Conservation (phyloP, 345 rosid genomes). For the Aquilaria yunnanensis region DNA sequence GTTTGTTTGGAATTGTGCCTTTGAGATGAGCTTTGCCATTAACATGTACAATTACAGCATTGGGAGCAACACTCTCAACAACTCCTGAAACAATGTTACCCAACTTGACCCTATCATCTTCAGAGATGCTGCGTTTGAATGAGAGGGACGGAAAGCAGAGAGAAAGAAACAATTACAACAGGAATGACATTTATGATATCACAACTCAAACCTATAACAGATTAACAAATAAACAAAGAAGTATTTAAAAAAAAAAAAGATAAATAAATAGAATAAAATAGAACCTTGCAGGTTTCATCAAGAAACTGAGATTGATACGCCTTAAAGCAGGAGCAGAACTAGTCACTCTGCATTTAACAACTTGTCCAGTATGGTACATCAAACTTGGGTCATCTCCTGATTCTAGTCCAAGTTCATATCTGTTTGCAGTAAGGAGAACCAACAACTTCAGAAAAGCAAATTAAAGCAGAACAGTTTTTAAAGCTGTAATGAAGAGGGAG, state of each 20-base stretch:
- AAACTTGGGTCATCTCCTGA: slow-evolving; percentile 63
- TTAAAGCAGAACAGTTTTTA: not conserved
- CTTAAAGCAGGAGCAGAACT: slow-evolving; percentile 56
- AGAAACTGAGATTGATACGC: slow-evolving; percentile 80
- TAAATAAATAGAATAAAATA: slow-evolving; percentile 8
- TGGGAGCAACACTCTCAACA: slow-evolving; percentile 60
- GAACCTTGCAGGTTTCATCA: slow-evolving; percentile 73
- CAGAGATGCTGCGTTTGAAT: slow-evolving; percentile 50
- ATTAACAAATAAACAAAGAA: too few species aligned
- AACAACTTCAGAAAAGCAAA: slow-evolving; percentile 16
- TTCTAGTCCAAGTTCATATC: slow-evolving; percentile 87
- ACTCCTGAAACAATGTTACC: slow-evolving; percentile 79
- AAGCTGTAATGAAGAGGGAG: not conserved
- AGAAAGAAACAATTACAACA: slow-evolving; percentile 1
- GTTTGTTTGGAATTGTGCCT: slow-evolving; percentile 76
- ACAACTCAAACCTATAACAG: slow-evolving; percentile 2
- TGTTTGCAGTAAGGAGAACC: slow-evolving; percentile 29
- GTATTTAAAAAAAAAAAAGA: not conserved
- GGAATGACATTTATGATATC: not conserved
- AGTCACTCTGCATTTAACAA: slow-evolving; percentile 85
- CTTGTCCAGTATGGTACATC: slow-evolving; percentile 87
- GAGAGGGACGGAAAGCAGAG: not conserved
- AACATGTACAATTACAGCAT: slow-evolving; percentile 49
- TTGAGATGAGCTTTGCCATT: slow-evolving; percentile 48
- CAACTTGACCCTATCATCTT: slow-evolving; percentile 65